These are phyloP conservation scores for Debaryomyces sp. DNA, from an alignment of 1,139 yeast species.

Conservation along the genomic window DNA sequence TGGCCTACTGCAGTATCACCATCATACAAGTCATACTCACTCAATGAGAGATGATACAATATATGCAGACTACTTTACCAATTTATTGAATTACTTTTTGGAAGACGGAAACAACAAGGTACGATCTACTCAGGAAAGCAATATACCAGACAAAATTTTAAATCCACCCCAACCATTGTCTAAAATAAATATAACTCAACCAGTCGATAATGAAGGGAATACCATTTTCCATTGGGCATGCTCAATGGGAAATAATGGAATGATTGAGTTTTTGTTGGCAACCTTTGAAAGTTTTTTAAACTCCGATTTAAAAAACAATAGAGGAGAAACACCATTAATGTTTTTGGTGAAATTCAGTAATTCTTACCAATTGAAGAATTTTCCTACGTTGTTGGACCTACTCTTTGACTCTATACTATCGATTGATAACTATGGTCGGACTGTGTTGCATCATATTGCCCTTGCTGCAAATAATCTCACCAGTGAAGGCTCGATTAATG, in stretches of 20 bases:
- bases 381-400: constrained; percentile 70
- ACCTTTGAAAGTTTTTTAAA: constrained; percentile 48
- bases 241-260: constrained; percentile 75
- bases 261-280: constrained; percentile 72
- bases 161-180: constrained; percentile 47
- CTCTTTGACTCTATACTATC: constrained; percentile 77
- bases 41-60: constrained; percentile 24
- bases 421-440: constrained; percentile 68
- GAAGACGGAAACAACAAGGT: constrained; percentile 31
- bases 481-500: constrained; percentile 14
- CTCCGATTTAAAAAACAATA: constrained; percentile 62
- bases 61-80: constrained; percentile 40
- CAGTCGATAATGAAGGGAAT: constrained; percentile 92
- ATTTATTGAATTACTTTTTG: constrained; percentile 38
- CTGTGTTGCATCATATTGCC: constrained; percentile 85
- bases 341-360: constrained; percentile 90
- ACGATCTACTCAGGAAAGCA: constrained; percentile 13
- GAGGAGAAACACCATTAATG: constrained; percentile 89
- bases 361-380: constrained; percentile 74
- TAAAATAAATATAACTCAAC: constrained; percentile 67
- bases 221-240: constrained; percentile 97
- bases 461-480: constrained; percentile 20
- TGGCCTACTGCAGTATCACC: constrained; percentile 29
- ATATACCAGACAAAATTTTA: constrained; percentile 36
- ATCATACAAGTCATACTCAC: constrained; percentile 19